phyloP scores from a whole-genome alignment of 2,329 filamentous ascomycete species.

The Cyclaneusma minus region DNA sequence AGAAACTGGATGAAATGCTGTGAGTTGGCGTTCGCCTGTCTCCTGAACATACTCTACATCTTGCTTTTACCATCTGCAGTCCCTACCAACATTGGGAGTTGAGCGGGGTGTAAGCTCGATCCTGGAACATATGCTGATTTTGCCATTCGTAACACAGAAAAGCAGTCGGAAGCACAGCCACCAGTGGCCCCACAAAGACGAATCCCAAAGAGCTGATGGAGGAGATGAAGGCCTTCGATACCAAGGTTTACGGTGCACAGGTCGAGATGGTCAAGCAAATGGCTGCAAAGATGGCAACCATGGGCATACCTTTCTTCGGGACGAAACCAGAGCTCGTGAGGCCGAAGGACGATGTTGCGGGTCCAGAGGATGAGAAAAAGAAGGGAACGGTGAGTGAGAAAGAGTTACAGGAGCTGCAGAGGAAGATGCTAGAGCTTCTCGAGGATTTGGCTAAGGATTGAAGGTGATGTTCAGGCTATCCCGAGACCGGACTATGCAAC shows the following conservation, averaged over 20 bases:
- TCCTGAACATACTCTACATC: too few species aligned
- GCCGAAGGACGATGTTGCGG: constrained; percentile 15
- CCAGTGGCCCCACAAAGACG: constrained; percentile 12
- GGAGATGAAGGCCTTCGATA: constrained; percentile 42
- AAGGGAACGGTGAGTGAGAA: constrained; percentile 20
- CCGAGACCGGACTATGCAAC: not conserved
- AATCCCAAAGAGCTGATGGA: constrained; percentile 26
- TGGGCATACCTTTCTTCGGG: constrained; percentile 47
- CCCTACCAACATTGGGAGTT: too few species aligned
- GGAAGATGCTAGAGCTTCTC: constrained; percentile 30
- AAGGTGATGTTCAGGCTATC: too few species aligned
- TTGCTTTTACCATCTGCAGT: too few species aligned
- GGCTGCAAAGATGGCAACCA: constrained; percentile 32
- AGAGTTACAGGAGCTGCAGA: constrained; percentile 27
- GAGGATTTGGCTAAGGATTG: constrained; percentile 29
- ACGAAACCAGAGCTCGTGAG: constrained; percentile 27
- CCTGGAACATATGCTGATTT: constrained; percentile 1
- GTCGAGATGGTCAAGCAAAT: constrained; percentile 43
- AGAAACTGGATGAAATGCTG: constrained; percentile 37
- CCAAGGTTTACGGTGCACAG: constrained; percentile 45
- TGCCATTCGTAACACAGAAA: constrained; percentile 21
- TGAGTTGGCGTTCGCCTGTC: too few species aligned
- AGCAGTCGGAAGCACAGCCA: constrained; percentile 26
- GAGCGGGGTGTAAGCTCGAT: too few species aligned
- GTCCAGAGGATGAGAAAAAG: constrained; percentile 9